Conservation (phyloP, 2,329 filamentous ascomycete species). For the Knoxdaviesia proteae region DNA sequence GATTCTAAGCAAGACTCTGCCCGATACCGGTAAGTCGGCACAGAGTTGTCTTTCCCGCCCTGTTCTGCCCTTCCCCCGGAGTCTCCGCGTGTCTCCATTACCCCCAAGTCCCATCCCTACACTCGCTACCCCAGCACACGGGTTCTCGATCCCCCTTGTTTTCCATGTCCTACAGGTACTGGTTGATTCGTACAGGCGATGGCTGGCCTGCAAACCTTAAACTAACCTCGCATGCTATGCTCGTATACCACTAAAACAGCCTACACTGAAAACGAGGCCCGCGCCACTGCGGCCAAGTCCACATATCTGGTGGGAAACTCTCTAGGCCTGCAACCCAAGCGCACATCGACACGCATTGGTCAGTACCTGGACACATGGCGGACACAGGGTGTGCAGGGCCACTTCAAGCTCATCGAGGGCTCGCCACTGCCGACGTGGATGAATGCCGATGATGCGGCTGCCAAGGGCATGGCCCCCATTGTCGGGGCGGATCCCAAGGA, state of each 20-base stretch:
- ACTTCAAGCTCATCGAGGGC: slow-evolving; percentile 49
- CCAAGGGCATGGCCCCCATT: slow-evolving; percentile 43
- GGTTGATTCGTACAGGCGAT: too few relatives aligned
- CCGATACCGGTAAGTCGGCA: slow-evolving; percentile 5
- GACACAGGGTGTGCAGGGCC: slow-evolving; percentile 58
- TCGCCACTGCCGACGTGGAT: slow-evolving; percentile 50
- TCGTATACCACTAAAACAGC: background rate
- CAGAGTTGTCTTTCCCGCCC: too few relatives aligned
- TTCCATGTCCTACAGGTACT: too few relatives aligned
- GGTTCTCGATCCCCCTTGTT: too few relatives aligned
- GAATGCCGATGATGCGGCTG: slow-evolving; percentile 47
- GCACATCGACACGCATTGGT: slow-evolving; percentile 34
- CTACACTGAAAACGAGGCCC: background rate
- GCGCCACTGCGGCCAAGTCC: slow-evolving; percentile 6
- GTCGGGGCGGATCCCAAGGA: slow-evolving; percentile 51
- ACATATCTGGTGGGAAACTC: slow-evolving; percentile 87
- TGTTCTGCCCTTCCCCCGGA: background rate
- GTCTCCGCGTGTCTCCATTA: background rate
- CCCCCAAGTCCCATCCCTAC: background rate
- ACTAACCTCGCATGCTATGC: background rate
- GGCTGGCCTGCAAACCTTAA: too few relatives aligned
- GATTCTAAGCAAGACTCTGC: slow-evolving; percentile 11
- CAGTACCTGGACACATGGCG: slow-evolving; percentile 61
- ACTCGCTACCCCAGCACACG: too few relatives aligned
- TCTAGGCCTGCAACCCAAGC: slow-evolving; percentile 58